These are phyloP conservation scores for Ophiocordyceps unilateralis DNA, from an alignment of 2,329 filamentous ascomycete species.

Conservation along the genomic window DNA sequence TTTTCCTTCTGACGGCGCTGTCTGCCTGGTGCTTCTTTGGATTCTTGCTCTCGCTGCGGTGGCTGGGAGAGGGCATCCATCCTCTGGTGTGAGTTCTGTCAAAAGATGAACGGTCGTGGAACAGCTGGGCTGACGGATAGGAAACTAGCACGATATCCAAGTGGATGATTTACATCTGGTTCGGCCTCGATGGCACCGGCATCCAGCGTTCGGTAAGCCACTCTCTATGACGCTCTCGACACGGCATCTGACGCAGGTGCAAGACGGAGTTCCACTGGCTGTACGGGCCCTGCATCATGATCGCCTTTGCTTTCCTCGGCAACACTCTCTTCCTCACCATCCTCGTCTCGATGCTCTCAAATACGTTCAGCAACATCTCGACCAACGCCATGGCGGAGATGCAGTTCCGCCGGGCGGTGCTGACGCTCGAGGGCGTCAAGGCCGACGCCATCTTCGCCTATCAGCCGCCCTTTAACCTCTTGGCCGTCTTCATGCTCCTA, in stretches of 20 bases:
- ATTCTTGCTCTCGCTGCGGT: conserved; percentile 62
- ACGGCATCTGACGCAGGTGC: not conserved
- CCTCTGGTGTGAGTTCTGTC: conserved; percentile 31
- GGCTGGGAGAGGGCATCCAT: conserved; percentile 52
- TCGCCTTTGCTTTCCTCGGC: conserved; percentile 69
- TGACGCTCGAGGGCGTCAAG: conserved; percentile 76
- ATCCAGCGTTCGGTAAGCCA: conserved; percentile 35
- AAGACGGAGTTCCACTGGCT: conserved; percentile 58
- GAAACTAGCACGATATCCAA: conserved; percentile 42
- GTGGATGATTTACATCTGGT: conserved; percentile 93
- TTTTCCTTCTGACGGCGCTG: conserved; percentile 57
- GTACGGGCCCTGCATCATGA: conserved; percentile 65
- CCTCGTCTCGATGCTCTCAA: conserved; percentile 70
- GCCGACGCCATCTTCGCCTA: conserved; percentile 71
- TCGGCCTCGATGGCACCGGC: conserved; percentile 60
- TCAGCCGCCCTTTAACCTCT: conserved; percentile 66
- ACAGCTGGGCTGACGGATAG: conserved; percentile 7
- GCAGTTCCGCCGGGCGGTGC: conserved; percentile 62
- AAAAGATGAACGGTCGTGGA: not conserved
- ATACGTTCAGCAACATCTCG: conserved; percentile 67
- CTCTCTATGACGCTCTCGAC: too few species aligned
- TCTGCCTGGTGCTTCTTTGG: conserved; percentile 73
- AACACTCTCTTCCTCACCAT: conserved; percentile 84
- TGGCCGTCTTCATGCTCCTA: conserved; percentile 56
- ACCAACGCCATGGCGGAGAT: conserved; percentile 67